Base-by-base conservation (phyloP, 164 flowering plant species). In the Chloranthus sessilifolius region DNA sequence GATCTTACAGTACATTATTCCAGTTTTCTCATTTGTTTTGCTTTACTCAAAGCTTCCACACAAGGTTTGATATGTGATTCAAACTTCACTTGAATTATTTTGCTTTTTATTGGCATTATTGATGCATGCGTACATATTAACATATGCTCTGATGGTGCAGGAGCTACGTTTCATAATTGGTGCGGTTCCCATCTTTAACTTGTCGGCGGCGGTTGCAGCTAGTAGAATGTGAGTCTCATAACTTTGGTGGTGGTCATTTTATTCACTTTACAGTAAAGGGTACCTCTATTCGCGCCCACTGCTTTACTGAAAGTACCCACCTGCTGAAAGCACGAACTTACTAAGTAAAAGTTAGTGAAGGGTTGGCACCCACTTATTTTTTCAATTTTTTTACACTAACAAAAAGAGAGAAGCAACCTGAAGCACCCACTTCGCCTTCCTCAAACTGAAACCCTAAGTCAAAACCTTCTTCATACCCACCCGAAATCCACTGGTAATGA, bases 11-110 rank as follows among this genome's bases (percentile, higher is more conserved):
- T 79, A 73, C 45, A 25, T 80, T 41, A 57, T 92, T 53, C 99
- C 99, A 37, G 88, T 80, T 57, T 41, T 82, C 34, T 75, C 75
- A 16, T 92, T 92, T 70, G 73, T 88, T 44, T 35, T 81, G 47
- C 79, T 92, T 55, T 92, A 92, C 68, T 92, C 97, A 24, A 92
- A 84, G 74, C 95, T 92, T 56, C 95, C 97, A 30, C 99, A 92
- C 80, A 92, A 92, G 95, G 99, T 92, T 64, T 31, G 6, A 7
- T 7, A 33, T 29, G 27, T 24, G 14, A 24, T 48, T 11, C 25
- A 15, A 15, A n/a, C 16, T 51, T 49, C 35, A 34, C 3, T 51
- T 27, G 16, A 22, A 16, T 30, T 34, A 5, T 5, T 59, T 49
- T 50, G 39, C 24, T 27, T 65, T 35, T 44, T 42, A 31, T n/a